phyloP scores from a whole-genome alignment of 768 basidiomycete genomes.

The Phallus indusiatus region DNA sequence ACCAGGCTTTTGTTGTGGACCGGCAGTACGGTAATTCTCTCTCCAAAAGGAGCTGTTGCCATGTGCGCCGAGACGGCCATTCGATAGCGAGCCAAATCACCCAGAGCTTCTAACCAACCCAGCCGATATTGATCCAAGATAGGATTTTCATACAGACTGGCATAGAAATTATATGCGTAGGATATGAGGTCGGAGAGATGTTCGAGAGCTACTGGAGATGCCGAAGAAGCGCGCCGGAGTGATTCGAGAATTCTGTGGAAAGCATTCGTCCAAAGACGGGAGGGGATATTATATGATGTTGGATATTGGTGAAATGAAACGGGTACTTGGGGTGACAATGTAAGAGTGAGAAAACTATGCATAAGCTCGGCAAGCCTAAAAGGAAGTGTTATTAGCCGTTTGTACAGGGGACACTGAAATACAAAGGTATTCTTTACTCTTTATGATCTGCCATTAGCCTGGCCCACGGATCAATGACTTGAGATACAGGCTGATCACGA shows the following conservation, averaged over 20 bases:
- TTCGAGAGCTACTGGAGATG: constrained; percentile 64
- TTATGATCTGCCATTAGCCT: constrained; percentile 74
- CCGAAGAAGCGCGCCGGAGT: constrained; percentile 75
- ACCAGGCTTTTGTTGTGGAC: constrained; percentile 12
- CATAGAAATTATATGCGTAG: constrained; percentile 92
- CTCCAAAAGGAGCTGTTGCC: constrained; percentile 38
- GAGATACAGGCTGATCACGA: constrained; percentile 17
- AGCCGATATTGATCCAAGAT: constrained; percentile 58
- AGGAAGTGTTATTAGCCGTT: constrained; percentile 13
- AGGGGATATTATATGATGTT: constrained; percentile 91
- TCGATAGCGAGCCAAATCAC: constrained; percentile 89
- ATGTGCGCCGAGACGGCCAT: constrained; percentile 88
- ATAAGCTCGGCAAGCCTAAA: constrained; percentile 81
- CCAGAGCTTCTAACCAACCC: constrained; percentile 94
- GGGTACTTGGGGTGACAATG: constrained; percentile 79
- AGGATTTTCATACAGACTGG: constrained; percentile 77
- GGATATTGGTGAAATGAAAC: constrained; percentile 85
- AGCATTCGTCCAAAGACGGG: constrained; percentile 83
- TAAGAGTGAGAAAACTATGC: constrained; percentile 78
- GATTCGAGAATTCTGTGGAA: constrained; percentile 89
- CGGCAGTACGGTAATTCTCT: constrained; percentile 16
- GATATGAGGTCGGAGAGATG: constrained; percentile 92
- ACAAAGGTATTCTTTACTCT: constrained; percentile 41
- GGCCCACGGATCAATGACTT: constrained; percentile 54
- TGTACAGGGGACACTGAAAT: background rate